Percentiles rank a stretch among this genome's conserved stretches.
Evolutionary conservation across 2,329 filamentous ascomycete species (phyloP).

Genomic region (Onygena corvina): DNA sequence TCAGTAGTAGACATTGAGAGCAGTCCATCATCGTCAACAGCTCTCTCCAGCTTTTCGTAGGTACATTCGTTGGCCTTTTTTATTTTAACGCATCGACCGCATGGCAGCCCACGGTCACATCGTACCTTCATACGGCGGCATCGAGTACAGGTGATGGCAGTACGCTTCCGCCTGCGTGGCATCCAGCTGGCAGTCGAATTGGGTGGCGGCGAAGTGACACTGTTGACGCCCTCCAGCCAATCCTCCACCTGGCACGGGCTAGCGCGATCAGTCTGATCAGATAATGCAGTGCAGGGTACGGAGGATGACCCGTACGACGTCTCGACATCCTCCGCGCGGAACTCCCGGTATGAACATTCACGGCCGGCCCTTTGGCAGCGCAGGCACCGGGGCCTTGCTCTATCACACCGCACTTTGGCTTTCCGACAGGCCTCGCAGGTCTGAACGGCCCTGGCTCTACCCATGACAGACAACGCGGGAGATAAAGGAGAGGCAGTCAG

Average conservation of each 20-base stretch:
- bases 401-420: slow-evolving; percentile 49
- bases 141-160: slow-evolving; percentile 10
- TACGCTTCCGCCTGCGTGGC: slow-evolving; percentile 9
- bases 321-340: not conserved
- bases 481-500: no score
- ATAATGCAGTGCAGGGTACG: not conserved
- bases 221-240: not conserved
- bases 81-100: slow-evolving; percentile 10
- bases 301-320: not conserved
- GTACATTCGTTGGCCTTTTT: slow-evolving; percentile 9
- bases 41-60: not conserved
- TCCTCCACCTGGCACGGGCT: not conserved
- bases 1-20: not conserved
- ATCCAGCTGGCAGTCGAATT: not conserved
- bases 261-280: slow-evolving; percentile 2
- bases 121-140: slow-evolving; percentile 13
- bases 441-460: not conserved
- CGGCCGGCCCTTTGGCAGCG: slow-evolving; percentile 85
- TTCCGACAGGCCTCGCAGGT: slow-evolving; percentile 1
- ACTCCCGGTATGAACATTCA: slow-evolving; percentile 46
- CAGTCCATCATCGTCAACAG: not conserved
- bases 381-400: slow-evolving; percentile 52
- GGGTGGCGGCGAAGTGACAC: not conserved
- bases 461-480: no score
- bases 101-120: slow-evolving; percentile 11